phyloP scores from a whole-genome alignment of 2,329 filamentous ascomycete genomes.

The Trichophyton rubrum region DNA sequence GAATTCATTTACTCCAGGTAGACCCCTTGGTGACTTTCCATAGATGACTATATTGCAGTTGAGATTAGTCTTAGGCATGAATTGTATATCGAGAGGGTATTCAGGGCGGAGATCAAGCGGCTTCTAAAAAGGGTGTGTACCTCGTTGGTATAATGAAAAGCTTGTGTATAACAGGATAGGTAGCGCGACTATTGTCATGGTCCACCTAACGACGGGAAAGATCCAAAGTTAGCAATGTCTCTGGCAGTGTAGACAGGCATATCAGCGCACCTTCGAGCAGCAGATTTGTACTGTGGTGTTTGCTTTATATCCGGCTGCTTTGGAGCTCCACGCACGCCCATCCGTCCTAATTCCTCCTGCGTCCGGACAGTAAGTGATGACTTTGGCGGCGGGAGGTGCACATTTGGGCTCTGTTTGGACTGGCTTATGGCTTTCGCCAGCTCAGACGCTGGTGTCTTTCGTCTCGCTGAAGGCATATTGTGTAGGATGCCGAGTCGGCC shows the following conservation, averaged over 20 bases:
- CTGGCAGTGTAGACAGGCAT: neutral
- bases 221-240: neutral
- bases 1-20: constrained; percentile 10
- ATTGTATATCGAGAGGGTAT: neutral
- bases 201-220: constrained; percentile 15
- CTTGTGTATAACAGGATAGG: constrained; percentile 20
- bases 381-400: neutral
- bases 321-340: neutral
- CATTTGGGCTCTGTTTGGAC: neutral
- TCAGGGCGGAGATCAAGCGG: neutral
- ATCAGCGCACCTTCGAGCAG: constrained; percentile 26
- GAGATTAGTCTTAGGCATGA: neutral
- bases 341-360: neutral
- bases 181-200: constrained; percentile 18
- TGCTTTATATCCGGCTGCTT: constrained; percentile 24
- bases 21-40: constrained; percentile 6
- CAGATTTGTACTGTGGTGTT: constrained; percentile 31
- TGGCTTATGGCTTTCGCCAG: constrained; percentile 2
- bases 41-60: constrained; percentile 6
- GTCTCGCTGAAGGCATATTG: neutral
- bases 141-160: constrained; percentile 19
- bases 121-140: constrained; percentile 6
- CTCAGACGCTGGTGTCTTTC: neutral
- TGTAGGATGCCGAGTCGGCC: neutral
- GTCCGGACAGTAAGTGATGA: neutral